Conservation (phyloP, 2,329 filamentous ascomycete species). For the Didymellaceae sp. region DNA sequence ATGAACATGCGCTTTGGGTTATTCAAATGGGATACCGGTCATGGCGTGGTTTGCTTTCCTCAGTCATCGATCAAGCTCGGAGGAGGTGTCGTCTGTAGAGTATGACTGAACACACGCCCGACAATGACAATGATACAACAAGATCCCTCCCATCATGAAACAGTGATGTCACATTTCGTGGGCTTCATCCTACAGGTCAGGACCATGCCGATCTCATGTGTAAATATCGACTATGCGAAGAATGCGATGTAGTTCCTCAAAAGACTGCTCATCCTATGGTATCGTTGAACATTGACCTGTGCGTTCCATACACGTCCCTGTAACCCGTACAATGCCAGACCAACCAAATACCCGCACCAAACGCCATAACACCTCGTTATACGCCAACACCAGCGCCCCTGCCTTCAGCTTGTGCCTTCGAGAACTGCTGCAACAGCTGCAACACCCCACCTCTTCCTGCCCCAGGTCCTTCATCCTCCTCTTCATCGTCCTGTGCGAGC, state of each 20-base stretch:
- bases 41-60: slow-evolving; percentile 48
- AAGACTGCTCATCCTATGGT: too few species aligned
- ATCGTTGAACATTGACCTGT: background rate
- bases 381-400: slow-evolving; percentile 47
- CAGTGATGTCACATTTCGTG: too few species aligned
- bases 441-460: slow-evolving; percentile 63
- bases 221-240: too few species aligned
- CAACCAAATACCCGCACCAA: background rate
- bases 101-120: slow-evolving; percentile 36
- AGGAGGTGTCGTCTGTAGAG: slow-evolving; percentile 37
- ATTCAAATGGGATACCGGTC: slow-evolving; percentile 45
- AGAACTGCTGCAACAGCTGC: slow-evolving; percentile 71
- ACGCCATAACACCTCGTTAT: slow-evolving; percentile 17
- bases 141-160: background rate
- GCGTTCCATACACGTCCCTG: background rate
- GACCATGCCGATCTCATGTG: too few species aligned
- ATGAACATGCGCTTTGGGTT: slow-evolving; percentile 40
- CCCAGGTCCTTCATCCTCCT: slow-evolving; percentile 54
- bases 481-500: slow-evolving; percentile 54
- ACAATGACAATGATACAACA: slow-evolving; percentile 46
- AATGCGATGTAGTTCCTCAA: too few species aligned
- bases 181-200: too few species aligned
- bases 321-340: background rate
- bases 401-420: slow-evolving; percentile 64
- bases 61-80: slow-evolving; percentile 44